Evolutionary conservation across 352 stramenopile genomes (phyloP).

Genomic region (Pythium grandisporangium): DNA sequence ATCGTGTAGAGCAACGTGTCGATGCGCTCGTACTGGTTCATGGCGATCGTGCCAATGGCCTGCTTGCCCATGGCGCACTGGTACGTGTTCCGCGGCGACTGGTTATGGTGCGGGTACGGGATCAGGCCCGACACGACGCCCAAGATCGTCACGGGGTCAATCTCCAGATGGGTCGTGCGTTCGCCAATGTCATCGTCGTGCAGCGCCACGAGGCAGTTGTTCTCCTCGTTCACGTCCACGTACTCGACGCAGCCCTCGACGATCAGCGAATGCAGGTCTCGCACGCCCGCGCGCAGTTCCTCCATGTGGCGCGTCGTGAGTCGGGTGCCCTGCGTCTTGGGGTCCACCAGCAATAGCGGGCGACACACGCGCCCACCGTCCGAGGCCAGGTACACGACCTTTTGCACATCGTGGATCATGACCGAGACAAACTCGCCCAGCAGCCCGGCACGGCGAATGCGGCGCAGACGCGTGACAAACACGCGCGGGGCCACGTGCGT

Average conservation of each 20-base stretch:
- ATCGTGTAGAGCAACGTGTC: constrained; percentile 98
- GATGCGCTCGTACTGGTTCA: constrained; percentile 99
- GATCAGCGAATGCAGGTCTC: constrained; percentile 80
- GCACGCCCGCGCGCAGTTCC: constrained; percentile 69
- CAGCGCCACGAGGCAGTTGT: constrained; percentile 98
- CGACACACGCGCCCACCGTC: constrained; percentile 98
- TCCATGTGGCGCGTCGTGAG: constrained; percentile 95
- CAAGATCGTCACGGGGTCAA: constrained; percentile 99
- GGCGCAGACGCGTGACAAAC: constrained; percentile 83
- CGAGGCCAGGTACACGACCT: constrained; percentile 97
- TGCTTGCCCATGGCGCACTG: constrained; percentile 99
- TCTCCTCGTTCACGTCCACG: constrained; percentile 99
- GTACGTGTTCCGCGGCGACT: constrained; percentile 99
- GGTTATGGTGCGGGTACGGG: constrained; percentile 99
- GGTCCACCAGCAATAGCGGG: constrained; percentile 93
- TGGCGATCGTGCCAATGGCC: constrained; percentile 98
- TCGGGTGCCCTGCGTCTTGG: constrained; percentile 79
- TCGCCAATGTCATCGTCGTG: constrained; percentile 88
- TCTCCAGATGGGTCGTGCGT: constrained; percentile 97
- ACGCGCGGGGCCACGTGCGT: constrained; percentile 89
- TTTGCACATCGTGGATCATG: constrained; percentile 97
- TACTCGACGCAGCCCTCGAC: constrained; percentile 98
- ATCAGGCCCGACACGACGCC: constrained; percentile 98
- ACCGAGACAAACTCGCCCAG: constrained; percentile 98
- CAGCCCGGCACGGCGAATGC: constrained; percentile 73